Evolutionary conservation across 805 yeast genomes (phyloP).

Genomic region (Hanseniaspora hatyaiensis): DNA sequence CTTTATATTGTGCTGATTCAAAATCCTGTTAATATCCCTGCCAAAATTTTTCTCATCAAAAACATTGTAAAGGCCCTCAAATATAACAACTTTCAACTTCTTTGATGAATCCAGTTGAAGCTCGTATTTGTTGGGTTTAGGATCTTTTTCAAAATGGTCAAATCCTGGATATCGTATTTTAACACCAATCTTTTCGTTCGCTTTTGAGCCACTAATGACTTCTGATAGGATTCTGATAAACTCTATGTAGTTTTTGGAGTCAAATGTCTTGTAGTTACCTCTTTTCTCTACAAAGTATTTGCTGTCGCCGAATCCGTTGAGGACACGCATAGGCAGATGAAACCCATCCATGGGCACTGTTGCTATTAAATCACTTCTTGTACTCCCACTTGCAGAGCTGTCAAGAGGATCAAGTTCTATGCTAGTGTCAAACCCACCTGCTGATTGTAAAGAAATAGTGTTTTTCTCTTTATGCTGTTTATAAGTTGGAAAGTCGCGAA

Average conservation of each 20-base stretch:
- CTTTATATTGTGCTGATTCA: constrained; percentile 24
- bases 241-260: constrained; percentile 35
- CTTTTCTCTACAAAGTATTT: constrained; percentile 49
- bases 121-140: constrained; percentile 41
- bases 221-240: constrained; percentile 18
- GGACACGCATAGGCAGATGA: constrained; percentile 44
- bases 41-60: constrained; percentile 46
- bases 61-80: constrained; percentile 69
- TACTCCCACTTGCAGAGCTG: not conserved
- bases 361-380: constrained; percentile 20
- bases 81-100: constrained; percentile 42
- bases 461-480: not conserved
- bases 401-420: not conserved
- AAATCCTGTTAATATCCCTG: constrained; percentile 27
- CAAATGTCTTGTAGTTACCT: constrained; percentile 83
- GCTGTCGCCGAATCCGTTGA: constrained; percentile 44
- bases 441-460: constrained; percentile 9
- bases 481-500: constrained; percentile 22
- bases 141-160: constrained; percentile 65
- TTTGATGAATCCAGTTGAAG: constrained; percentile 28
- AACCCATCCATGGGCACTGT: constrained; percentile 67
- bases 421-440: constrained; percentile 15
- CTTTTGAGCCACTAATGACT: not conserved
- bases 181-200: constrained; percentile 16
- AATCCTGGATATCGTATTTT: constrained; percentile 47